phyloP scores from a whole-genome alignment of 2,329 filamentous ascomycete genomes.

The Tricladium varicosporioides region DNA sequence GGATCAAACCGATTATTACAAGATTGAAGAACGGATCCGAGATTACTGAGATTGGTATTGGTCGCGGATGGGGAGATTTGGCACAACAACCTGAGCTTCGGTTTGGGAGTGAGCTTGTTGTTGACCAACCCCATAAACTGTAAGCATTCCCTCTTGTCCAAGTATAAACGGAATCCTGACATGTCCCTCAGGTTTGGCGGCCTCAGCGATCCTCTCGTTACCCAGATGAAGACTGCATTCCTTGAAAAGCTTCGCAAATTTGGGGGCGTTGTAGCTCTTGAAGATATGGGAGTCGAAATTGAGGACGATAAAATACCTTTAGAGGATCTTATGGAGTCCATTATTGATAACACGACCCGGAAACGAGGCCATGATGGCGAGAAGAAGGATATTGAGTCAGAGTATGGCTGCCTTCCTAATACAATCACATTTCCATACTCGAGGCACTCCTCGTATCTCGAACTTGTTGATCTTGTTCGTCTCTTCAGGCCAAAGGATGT shows the following conservation, averaged over 20 bases:
- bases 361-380: conserved; percentile 2
- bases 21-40: conserved; percentile 58
- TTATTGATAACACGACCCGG: conserved; percentile 22
- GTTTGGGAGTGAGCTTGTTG: conserved; percentile 44
- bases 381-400: not conserved
- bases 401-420: conserved; percentile 19
- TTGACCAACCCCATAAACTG: conserved; percentile 52
- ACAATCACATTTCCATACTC: conserved; percentile 75
- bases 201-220: conserved; percentile 34
- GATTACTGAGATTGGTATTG: conserved; percentile 71
- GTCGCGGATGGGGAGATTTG: conserved; percentile 76
- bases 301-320: conserved; percentile 24
- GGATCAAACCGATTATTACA: conserved; percentile 76
- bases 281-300: conserved; percentile 18
- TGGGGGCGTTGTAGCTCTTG: conserved; percentile 26
- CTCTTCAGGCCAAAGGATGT: conserved; percentile 73
- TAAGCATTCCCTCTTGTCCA: conserved; percentile 34
- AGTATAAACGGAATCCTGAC: no score
- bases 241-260: conserved; percentile 20
- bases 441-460: conserved; percentile 81
- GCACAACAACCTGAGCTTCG: conserved; percentile 67
- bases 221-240: conserved; percentile 31
- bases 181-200: conserved; percentile 20
- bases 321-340: conserved; percentile 20
- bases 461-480: conserved; percentile 69